Evolutionary conservation across 768 basidiomycete genomes (phyloP).

Genomic region (Gautieria morchelliformis): DNA sequence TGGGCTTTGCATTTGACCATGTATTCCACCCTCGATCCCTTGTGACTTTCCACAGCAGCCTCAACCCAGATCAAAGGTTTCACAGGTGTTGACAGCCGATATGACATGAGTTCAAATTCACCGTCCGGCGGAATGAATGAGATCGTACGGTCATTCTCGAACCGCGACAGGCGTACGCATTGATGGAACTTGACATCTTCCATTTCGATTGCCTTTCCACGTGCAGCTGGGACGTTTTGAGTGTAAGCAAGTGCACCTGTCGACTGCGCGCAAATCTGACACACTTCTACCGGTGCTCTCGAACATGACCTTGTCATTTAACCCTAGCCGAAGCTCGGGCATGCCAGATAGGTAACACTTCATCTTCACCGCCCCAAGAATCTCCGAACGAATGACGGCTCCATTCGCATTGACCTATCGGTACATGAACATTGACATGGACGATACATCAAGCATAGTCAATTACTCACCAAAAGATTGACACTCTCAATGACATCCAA

Average conservation of each 20-base stretch:
- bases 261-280: conserved; percentile 21
- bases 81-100: conserved; percentile 91
- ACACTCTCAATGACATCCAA: conserved; percentile 97
- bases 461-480: conserved; percentile 71
- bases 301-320: conserved; percentile 99
- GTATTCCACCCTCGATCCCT: conserved; percentile 88
- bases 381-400: conserved; percentile 94
- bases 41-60: conserved; percentile 90
- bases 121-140: conserved; percentile 99
- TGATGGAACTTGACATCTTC: conserved; percentile 99
- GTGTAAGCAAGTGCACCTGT: background rate
- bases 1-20: conserved; percentile 95
- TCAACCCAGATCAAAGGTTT: conserved; percentile 98
- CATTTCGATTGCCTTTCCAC: conserved; percentile 98
- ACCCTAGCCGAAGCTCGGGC: conserved; percentile 90
- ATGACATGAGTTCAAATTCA: conserved; percentile 97
- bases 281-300: conserved; percentile 91
- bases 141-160: conserved; percentile 98
- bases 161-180: conserved; percentile 92
- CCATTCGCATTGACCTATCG: conserved; percentile 89
- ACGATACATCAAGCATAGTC: background rate
- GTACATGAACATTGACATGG: background rate
- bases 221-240: conserved; percentile 44
- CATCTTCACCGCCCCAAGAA: conserved; percentile 99
- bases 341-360: conserved; percentile 99